Base-by-base conservation (phyloP, 129 eudicot genomes). In the Chrysanthemum lavandulifolium region DNA sequence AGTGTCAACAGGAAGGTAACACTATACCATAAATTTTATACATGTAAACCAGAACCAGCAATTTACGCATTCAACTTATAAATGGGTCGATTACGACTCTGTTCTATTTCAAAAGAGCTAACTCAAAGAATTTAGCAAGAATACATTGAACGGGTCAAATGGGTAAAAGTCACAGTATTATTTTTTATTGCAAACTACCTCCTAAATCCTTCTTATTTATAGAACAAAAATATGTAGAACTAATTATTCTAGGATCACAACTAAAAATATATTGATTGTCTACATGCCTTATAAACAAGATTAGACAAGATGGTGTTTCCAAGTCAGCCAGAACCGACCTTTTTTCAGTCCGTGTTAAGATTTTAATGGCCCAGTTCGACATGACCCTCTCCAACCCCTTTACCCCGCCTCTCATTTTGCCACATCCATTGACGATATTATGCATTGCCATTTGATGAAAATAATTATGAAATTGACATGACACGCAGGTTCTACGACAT, bases 1-100 rank as follows among this genome's bases (percentile, higher is more conserved):
- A 89, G 80, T 54, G 87, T 93, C 16, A 89, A 93, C 65, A 83
- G 89, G 19, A 93, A 93, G 96, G 98, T 89, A 68, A 58, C 52
- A 48, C 47, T 7, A 48, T 61, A 49, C 10, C 27, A 75, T 47
- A 16, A 51, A n/a, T 29, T 31, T n/a, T n/a, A 3, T 0, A 64
- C 43, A 1, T 40, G 6, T 8, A 3, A n/a, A 3, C 13, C 3
- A 65, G 54, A 16, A 13, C 14, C 15, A 52, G 57, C 16, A 11
- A 52, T n/a, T 62, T 13, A 62, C 19, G 15, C 49, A 27, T 62
- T 31, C 33, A 62, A 40, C 47, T 31, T 9, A 62, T 15, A 23
- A 62, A 33, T 14, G n/a, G 10, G 14, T 6, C 27, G 2, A 29
- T 62, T 62, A 8, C 0, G 47, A 8, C 0, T 40, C 10, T 40